Evolutionary conservation across 768 basidiomycete species (phyloP), one percentile per base, ranked within the genome.

Genomic region (Lepiota brunneoincarnata): DNA sequence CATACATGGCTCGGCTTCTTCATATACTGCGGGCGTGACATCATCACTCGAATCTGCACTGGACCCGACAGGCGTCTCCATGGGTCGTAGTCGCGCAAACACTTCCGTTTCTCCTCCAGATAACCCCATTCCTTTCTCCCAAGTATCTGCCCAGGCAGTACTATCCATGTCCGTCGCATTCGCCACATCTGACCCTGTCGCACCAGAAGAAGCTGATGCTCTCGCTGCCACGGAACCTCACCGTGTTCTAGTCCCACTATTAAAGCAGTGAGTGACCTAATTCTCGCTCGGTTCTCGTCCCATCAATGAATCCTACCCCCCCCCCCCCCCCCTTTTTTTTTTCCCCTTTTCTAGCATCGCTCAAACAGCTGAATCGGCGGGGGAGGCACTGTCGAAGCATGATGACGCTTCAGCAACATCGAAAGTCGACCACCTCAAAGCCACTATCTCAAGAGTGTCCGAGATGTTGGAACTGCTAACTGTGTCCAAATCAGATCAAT

Each of bases 351-450:
- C 24, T 61, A 86, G 85, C 65, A 84, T 87, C 59, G 81, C 79
- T 38, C 75, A 79, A 51, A 83, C 82, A 14, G 83, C 84, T 36
- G 73, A 77, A 49, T 79, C 80, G 40, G 84, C 82, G 39, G 79
- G 75, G 38, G 73, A 74, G 36, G 77, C 77, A 31, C 84, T 79
- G 57, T 64, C 70, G 58, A 65, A 76, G 68, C 64, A 61, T n/a
- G 76, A 80, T 58, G 74, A 73, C 46, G 56, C 71, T 6, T 76
- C 79, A 59, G 78, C 79, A 5, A 72, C 73, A 37, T 73, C 65
- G 24, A 79, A 78, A 60, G 77, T 85, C 51, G 80, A 77, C 61
- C 75, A 83, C 55, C 74, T 85, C 60, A 81, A 72, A 62, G 75
- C 76, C 63, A 77, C 79, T 34, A 78, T 85, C 49, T 67, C 71